Percentiles rank a stretch among this genome's conserved stretches.
Conservation (phyloP, 1,284 basidiomycete species). For the Anthracocystis setariae region DNA sequence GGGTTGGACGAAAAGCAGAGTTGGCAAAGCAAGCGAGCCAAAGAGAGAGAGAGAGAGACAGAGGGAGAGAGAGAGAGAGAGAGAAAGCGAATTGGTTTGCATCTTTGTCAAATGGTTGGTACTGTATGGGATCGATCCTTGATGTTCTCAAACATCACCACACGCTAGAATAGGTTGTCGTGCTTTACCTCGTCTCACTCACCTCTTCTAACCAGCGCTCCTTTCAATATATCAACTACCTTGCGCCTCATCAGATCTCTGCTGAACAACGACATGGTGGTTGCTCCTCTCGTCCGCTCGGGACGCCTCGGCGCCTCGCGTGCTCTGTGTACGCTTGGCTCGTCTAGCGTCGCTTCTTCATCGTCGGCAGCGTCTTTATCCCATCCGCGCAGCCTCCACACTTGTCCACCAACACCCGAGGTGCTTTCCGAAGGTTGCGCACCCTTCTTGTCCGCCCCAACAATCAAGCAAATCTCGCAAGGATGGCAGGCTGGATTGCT, state of each 20-base stretch:
- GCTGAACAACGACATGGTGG: constrained; percentile 19
- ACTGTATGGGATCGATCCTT: constrained; percentile 6
- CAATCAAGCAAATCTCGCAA: constrained; percentile 58
- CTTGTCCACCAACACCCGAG: constrained; percentile 55
- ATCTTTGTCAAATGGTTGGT: too few species aligned
- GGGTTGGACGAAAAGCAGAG: constrained; percentile 2
- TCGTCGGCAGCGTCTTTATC: constrained; percentile 21
- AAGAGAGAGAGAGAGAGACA: too few species aligned
- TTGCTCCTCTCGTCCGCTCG: constrained; percentile 27
- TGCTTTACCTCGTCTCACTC: background rate
- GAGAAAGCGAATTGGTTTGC: background rate
- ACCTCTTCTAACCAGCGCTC: too few species aligned
- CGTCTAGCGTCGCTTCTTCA: constrained; percentile 9
- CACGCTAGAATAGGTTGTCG: background rate
- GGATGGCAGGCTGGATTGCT: constrained; percentile 63
- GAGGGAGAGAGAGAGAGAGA: background rate
- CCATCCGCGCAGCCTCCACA: constrained; percentile 36
- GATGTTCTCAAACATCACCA: background rate
- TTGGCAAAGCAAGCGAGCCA: constrained; percentile 6
- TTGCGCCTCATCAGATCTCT: background rate
- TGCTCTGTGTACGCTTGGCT: constrained; percentile 10
- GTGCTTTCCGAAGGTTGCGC: constrained; percentile 53
- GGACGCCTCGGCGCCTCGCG: constrained; percentile 31
- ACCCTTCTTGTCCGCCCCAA: constrained; percentile 58
- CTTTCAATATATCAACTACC: background rate